Base-by-base conservation (phyloP, 2,329 filamentous ascomycete species). In the Colletotrichum australisinense region DNA sequence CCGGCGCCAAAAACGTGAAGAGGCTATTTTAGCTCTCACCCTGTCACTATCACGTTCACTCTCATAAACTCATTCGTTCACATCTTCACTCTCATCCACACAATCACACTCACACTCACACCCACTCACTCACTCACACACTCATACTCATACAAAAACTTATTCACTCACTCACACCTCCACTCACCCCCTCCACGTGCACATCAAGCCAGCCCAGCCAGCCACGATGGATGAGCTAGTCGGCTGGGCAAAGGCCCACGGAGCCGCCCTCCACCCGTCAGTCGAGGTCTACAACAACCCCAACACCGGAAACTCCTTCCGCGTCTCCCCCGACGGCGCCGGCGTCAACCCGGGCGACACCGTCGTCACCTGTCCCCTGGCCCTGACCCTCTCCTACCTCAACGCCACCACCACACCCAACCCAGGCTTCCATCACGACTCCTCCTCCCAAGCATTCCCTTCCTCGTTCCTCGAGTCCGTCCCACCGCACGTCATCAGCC, bases 401-500 rank as follows among this genome's bases (percentile, higher is more conserved):
- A 89, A 92, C 77, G 86, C 88, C 30, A 78, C 89, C 8, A 77
- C 82, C 2, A 75, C 72, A 78, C 16, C 75, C 78, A 32, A 58
- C 74, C 69, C 77, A 38, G 69, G 69, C 24, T 76, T 78, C 32
- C 49, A 52, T 16, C 62, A 66, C 2, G 74, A 78, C 19, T 75
- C 76, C 35, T 68, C 30, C 49, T 70, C 38, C 14, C 38, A 30
- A 60, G 74, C 74, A 4, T 89, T 93, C 59, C 87, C 89, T 0
- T 62, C 76, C 0, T 78, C 78, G 1, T 90, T 93, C 75, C 80
- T 93, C 59, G 76, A 84, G 1, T 77, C 78, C 5, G 80, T 87
- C 2, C 87, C 88, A 1, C 87, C 90, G 0, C 88, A 93, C 76
- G 89, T 93, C 69, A 82, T 92, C 62, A 88, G 90, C 9, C 88